Evolutionary conservation across 257 asterid genomes (phyloP).

Genomic region (Nicotiana benthamiana): DNA sequence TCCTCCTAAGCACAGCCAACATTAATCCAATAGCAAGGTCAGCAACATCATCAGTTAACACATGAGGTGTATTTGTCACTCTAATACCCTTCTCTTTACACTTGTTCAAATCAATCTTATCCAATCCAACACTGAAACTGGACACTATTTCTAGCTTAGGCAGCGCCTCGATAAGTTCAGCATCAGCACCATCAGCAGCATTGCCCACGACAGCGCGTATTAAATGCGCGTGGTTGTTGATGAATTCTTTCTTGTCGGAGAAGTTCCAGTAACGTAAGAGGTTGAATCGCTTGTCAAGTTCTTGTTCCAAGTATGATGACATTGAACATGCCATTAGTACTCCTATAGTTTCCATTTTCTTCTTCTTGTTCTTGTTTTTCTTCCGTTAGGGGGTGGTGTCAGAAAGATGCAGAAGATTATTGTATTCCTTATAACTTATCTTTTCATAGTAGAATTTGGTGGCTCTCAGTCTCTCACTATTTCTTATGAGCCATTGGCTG

Average conservation of each 20-base stretch:
- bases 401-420: no score
- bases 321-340: slow-evolving; percentile 56
- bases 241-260: slow-evolving; percentile 34
- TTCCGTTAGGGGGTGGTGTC: no score
- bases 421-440: not conserved
- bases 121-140: slow-evolving; percentile 65
- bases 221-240: slow-evolving; percentile 33
- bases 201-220: slow-evolving; percentile 59
- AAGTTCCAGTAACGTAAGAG: slow-evolving; percentile 57
- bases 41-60: slow-evolving; percentile 82
- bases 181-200: slow-evolving; percentile 37
- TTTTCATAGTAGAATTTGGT: not conserved
- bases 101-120: slow-evolving; percentile 57
- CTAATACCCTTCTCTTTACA: slow-evolving; percentile 66
- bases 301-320: slow-evolving; percentile 49
- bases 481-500: not conserved
- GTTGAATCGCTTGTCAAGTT: slow-evolving; percentile 53
- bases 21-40: slow-evolving; percentile 71
- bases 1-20: slow-evolving; percentile 56
- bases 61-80: slow-evolving; percentile 82
- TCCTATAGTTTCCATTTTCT: slow-evolving; percentile 46
- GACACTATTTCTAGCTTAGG: slow-evolving; percentile 69
- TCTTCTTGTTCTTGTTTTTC: not conserved
- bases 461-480: not conserved
- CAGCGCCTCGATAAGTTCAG: slow-evolving; percentile 49